Base-by-base conservation (phyloP, 129 eudicot genomes). In the Artemisia annua region DNA sequence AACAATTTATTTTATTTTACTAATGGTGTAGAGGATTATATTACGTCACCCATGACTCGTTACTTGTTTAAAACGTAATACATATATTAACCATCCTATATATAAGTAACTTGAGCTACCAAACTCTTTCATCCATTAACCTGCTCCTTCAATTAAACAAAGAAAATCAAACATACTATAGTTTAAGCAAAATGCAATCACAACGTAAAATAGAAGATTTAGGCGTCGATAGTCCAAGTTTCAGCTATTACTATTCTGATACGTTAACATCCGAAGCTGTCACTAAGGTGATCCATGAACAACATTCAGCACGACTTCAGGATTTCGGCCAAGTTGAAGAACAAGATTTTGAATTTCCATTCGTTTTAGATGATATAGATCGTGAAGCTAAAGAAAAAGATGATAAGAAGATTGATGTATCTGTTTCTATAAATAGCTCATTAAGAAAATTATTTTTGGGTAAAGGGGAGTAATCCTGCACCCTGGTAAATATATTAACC, bases 291-390 rank as follows among this genome's bases (percentile, higher is more conserved):
- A 48, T 64, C 62, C 61, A 48, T 1, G 88, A 84, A 76, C 26
- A 62, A 14, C 76, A 48, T 12, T 14, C 62, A 30, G 22, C 64
- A 49, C 53, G 15, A 48, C 17, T 50, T 3, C 26, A 26, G 3
- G 13, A 19, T 13, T 35, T 53, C 0, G 32, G 3, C 32, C 32
- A 28, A 28, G 32, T 35, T 7, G 73, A 78, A 0, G 77, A 55
- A 11, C 83, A 64, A 4, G 87, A 86, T 20, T 85, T 85, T 62
- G 90, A 85, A 67, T 85, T 88, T 12, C 9, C 55, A 1, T 63
- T 81, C 0, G 60, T 77, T 0, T 15, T 58, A 43, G 77, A 19
- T 10, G 44, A 35, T 35, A 35, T 35, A 35, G 44, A 35, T 35
- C 44, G 44, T 35, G 44, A 35, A 35, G 44, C 7, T 35, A 35